These are phyloP conservation scores for Irpex lacteus DNA, from an alignment of 1,284 basidiomycete genomes.

Conservation along the genomic window DNA sequence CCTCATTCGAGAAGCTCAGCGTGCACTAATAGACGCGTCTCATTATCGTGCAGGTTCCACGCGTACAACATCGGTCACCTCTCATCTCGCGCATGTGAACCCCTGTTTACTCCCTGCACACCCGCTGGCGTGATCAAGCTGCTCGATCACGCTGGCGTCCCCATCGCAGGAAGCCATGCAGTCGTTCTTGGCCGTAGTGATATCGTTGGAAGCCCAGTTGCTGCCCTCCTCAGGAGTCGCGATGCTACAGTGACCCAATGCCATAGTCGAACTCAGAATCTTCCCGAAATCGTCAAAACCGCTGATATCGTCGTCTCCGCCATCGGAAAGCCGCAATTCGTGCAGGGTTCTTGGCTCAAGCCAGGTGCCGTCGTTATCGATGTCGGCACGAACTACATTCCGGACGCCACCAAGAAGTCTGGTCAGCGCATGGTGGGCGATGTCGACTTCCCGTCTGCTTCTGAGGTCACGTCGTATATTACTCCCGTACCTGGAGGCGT, in stretches of 20 bases:
- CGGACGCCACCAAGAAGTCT: constrained; percentile 89
- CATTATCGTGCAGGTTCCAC: constrained; percentile 70
- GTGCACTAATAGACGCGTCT: constrained; percentile 6
- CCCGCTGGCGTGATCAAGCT: constrained; percentile 92
- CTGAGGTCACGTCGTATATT: constrained; percentile 81
- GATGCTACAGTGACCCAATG: constrained; percentile 99
- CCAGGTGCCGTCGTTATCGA: constrained; percentile 92
- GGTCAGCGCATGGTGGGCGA: constrained; percentile 97
- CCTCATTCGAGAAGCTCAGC: neutral
- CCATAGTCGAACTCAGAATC: constrained; percentile 86
- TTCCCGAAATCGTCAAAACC: constrained; percentile 76
- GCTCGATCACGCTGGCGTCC: constrained; percentile 80
- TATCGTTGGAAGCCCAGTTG: constrained; percentile 96
- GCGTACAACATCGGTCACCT: constrained; percentile 98
- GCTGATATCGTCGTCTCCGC: constrained; percentile 95
- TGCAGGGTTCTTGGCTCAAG: constrained; percentile 96
- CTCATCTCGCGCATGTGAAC: constrained; percentile 86
- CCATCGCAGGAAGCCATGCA: constrained; percentile 75
- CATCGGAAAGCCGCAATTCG: constrained; percentile 88
- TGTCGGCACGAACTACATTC: constrained; percentile 97
- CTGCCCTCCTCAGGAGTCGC: constrained; percentile 83
- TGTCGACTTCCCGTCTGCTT: constrained; percentile 84
- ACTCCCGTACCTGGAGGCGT: constrained; percentile 99
- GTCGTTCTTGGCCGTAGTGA: constrained; percentile 97
- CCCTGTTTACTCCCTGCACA: constrained; percentile 94